Conservation (phyloP, 495 filamentous ascomycete genomes). For the Penicillium diatomitis region DNA sequence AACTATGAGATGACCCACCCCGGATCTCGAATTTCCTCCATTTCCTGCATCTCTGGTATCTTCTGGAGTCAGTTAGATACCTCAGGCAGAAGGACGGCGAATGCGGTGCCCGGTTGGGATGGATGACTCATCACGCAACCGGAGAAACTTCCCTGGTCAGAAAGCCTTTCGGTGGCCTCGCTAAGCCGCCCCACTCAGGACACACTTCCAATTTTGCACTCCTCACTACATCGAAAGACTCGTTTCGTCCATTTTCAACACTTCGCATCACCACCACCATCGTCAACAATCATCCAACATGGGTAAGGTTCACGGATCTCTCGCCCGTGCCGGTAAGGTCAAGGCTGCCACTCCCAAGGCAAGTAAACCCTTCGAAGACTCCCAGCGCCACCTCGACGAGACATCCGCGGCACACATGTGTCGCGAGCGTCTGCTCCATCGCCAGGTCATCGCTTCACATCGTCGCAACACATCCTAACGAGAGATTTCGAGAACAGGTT, state of each 20-base stretch:
- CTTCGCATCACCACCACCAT: constrained; percentile 13
- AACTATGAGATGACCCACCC: too few species aligned
- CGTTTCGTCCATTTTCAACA: constrained; percentile 21
- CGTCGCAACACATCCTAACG: constrained; percentile 15
- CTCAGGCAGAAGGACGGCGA: background rate
- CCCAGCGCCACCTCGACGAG: constrained; percentile 5
- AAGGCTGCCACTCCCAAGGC: constrained; percentile 90
- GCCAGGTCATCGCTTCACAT: constrained; percentile 1
- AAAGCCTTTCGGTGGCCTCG: constrained; percentile 9
- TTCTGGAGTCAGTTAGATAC: too few species aligned
- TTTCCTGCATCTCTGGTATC: too few species aligned
- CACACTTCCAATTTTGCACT: constrained; percentile 26
- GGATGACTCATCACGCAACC: background rate
- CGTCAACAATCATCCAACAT: constrained; percentile 27
- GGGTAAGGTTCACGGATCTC: constrained; percentile 36
- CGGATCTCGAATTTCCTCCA: too few species aligned
- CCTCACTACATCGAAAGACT: constrained; percentile 13
- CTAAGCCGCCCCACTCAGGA: constrained; percentile 25
- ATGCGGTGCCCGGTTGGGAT: background rate
- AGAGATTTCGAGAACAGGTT: constrained; percentile 22
- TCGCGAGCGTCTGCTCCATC: background rate
- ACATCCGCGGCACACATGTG: background rate
- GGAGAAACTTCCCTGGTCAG: constrained; percentile 7
- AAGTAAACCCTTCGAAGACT: constrained; percentile 20
- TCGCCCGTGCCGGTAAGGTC: constrained; percentile 96